Evolutionary conservation across 202 grass and related monocot species (phyloP).

Genomic region (Schoenoplectus triqueter): DNA sequence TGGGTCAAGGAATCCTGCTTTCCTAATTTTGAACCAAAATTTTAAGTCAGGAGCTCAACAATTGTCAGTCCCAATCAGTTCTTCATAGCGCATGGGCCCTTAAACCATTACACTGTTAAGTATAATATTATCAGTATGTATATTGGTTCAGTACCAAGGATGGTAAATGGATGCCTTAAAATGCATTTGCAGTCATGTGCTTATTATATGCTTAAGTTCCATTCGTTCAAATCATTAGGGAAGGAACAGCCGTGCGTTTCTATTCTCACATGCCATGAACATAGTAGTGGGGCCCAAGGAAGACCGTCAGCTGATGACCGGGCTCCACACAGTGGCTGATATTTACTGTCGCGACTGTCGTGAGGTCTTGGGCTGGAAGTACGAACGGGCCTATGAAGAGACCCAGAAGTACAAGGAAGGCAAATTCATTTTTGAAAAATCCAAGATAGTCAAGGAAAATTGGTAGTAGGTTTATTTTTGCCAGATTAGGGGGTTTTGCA

Average conservation of each 20-base stretch:
- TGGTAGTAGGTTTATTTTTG: slow-evolving; percentile 47
- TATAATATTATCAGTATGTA: background rate
- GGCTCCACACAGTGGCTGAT: slow-evolving; percentile 64
- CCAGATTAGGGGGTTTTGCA: background rate
- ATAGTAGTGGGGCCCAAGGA: slow-evolving; percentile 57
- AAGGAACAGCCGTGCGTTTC: slow-evolving; percentile 58
- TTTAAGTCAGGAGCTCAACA: background rate
- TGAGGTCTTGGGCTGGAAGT: slow-evolving; percentile 73
- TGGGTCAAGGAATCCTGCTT: background rate
- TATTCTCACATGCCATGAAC: slow-evolving; percentile 84
- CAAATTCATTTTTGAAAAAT: slow-evolving; percentile 83
- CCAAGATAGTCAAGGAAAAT: slow-evolving; percentile 74
- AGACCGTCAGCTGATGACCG: slow-evolving; percentile 66
- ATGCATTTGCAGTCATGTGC: background rate
- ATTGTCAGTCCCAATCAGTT: background rate
- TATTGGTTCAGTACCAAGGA: background rate
- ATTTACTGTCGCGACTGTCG: slow-evolving; percentile 63
- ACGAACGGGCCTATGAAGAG: slow-evolving; percentile 66
- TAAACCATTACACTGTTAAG: background rate
- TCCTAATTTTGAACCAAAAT: background rate
- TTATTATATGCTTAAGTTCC: slow-evolving; percentile 25
- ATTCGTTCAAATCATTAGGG: slow-evolving; percentile 41
- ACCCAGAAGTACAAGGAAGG: slow-evolving; percentile 75
- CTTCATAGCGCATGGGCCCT: background rate
- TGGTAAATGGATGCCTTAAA: background rate